Evolutionary conservation across 768 basidiomycete genomes (phyloP).

Genomic region (Leucosporidium yakuticum): DNA sequence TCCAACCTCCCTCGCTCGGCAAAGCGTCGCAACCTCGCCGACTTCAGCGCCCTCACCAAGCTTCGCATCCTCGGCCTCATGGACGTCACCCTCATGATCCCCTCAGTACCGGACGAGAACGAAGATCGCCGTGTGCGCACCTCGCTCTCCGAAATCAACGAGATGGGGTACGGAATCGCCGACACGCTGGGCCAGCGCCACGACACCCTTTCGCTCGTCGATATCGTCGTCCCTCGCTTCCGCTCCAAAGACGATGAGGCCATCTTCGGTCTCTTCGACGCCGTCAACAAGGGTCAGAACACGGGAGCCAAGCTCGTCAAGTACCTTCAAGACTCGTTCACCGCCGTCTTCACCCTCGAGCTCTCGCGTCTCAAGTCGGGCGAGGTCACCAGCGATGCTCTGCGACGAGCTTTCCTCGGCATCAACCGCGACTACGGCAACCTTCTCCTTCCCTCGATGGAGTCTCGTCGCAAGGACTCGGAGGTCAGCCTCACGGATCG

Average conservation of each 20-base stretch:
- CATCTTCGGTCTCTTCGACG: conserved; percentile 92
- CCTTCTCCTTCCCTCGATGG: conserved; percentile 44
- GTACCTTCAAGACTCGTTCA: conserved; percentile 75
- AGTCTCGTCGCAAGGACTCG: conserved; percentile 30
- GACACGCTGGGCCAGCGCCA: conserved; percentile 70
- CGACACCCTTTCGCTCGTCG: conserved; percentile 79
- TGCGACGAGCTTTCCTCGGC: conserved; percentile 78
- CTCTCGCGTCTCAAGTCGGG: conserved; percentile 51
- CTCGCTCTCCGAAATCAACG: conserved; percentile 77
- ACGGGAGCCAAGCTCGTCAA: conserved; percentile 57
- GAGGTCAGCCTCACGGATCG: conserved; percentile 30
- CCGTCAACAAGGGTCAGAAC: conserved; percentile 49
- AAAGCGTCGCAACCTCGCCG: conserved; percentile 55
- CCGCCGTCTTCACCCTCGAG: conserved; percentile 57
- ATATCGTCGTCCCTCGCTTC: conserved; percentile 84
- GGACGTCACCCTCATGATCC: conserved; percentile 73
- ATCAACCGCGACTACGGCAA: conserved; percentile 79
- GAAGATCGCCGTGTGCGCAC: conserved; percentile 88
- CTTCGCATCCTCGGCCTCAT: conserved; percentile 91
- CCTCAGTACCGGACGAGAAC: conserved; percentile 52
- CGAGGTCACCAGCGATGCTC: conserved; percentile 64
- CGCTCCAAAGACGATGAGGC: conserved; percentile 69
- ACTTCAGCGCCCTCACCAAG: conserved; percentile 78
- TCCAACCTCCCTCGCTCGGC: conserved; percentile 35
- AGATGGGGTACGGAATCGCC: conserved; percentile 92